These are phyloP conservation scores for Pyrenopolyporus hunteri DNA, from an alignment of 495 filamentous ascomycete species.

Conservation along the genomic window DNA sequence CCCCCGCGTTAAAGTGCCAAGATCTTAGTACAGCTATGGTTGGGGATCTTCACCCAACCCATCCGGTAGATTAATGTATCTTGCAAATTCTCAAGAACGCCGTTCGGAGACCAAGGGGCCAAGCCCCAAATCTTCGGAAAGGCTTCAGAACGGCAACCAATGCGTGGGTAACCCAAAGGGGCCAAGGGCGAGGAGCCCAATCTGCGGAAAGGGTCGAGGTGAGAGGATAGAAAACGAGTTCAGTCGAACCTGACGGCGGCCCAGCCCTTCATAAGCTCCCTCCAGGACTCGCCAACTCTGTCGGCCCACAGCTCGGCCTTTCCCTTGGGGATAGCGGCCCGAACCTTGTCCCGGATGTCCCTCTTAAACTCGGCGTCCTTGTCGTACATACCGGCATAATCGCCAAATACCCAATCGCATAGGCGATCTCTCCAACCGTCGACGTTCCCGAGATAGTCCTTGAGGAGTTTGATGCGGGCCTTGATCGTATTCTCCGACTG, in stretches of 20 bases:
- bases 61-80: no score
- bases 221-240: not conserved
- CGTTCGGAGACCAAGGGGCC: not conserved
- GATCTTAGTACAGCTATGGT: no score
- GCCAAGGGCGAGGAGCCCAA: not conserved
- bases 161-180: not conserved
- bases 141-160: not conserved
- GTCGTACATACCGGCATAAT: constrained; percentile 7
- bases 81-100: not conserved
- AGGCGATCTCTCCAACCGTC: constrained; percentile 50
- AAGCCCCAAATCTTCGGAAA: not conserved
- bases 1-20: not conserved
- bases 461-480: constrained; percentile 41
- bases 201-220: not conserved
- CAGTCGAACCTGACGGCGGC: constrained; percentile 31
- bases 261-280: constrained; percentile 37
- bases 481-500: constrained; percentile 43
- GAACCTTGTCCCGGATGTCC: constrained; percentile 21
- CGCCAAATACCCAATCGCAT: constrained; percentile 26
- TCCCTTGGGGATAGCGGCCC: constrained; percentile 9
- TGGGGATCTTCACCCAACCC: no score
- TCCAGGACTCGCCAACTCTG: constrained; percentile 32
- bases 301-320: constrained; percentile 31
- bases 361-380: constrained; percentile 20
- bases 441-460: constrained; percentile 38